These are phyloP conservation scores for Schizochytrium sp. DNA, from an alignment of 108 stramenopile species.

Conservation along the genomic window DNA sequence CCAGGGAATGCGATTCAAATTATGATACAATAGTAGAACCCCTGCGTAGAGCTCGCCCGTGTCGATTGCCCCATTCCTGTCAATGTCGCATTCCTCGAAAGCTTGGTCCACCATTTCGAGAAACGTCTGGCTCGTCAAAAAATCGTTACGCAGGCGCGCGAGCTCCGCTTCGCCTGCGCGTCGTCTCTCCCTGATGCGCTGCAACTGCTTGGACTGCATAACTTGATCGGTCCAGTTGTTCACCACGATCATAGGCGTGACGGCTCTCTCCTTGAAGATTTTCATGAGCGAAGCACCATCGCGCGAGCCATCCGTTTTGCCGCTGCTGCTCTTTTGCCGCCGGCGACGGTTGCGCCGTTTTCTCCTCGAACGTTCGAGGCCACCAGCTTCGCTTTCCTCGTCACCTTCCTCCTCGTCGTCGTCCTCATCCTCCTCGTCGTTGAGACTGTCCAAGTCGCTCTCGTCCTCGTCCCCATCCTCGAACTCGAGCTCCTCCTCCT, in stretches of 20 bases:
- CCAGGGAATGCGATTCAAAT: background rate
- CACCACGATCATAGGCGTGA: background rate
- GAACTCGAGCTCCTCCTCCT: background rate
- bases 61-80: background rate
- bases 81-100: background rate
- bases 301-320: conserved; percentile 88
- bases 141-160: background rate
- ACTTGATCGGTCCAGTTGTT: background rate
- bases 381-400: conserved; percentile 76
- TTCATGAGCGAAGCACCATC: conserved; percentile 64
- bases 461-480: background rate
- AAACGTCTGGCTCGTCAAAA: background rate
- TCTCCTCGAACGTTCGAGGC: conserved; percentile 69
- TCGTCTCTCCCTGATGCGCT: background rate
- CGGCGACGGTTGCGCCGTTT: conserved; percentile 86
- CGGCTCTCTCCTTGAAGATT: too few species aligned
- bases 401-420: background rate
- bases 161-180: background rate
- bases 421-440: background rate
- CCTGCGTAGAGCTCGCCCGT: background rate
- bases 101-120: background rate
- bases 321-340: conserved; percentile 73
- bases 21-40: background rate
- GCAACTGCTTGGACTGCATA: background rate
- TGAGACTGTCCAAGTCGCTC: too few species aligned